Percentiles rank a stretch among this genome's conserved stretches.
These are phyloP conservation scores for Paraphoma sp. DNA, from an alignment of 2,329 filamentous ascomycete genomes.

Conservation along the genomic window DNA sequence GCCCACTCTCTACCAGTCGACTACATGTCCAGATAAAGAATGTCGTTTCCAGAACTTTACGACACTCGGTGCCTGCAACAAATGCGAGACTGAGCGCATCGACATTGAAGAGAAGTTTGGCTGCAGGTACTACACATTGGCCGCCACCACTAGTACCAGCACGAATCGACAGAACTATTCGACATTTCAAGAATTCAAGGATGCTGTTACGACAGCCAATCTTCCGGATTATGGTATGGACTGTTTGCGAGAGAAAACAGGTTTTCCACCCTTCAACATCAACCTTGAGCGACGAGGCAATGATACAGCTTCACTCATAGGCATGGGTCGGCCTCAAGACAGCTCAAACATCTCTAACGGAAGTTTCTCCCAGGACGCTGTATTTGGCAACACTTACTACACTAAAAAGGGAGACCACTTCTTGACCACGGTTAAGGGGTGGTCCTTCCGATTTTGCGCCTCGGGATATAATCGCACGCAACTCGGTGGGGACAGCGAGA, in stretches of 20 bases:
- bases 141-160: not conserved
- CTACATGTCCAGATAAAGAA: not conserved
- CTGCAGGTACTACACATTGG: not conserved
- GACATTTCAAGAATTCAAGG: not conserved
- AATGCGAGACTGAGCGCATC: not conserved
- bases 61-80: not conserved
- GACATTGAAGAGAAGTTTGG: slow-evolving; percentile 2
- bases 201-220: not conserved
- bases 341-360: not conserved
- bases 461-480: not conserved
- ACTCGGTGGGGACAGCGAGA: not conserved
- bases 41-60: slow-evolving; percentile 1
- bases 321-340: not conserved
- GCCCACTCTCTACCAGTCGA: not conserved
- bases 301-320: not conserved
- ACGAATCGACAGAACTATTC: not conserved
- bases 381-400: not conserved
- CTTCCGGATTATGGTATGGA: not conserved
- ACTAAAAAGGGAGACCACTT: not conserved
- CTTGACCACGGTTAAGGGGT: not conserved
- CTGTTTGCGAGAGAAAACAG: not conserved
- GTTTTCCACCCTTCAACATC: not conserved
- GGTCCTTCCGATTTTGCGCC: not conserved
- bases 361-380: not conserved
- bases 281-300: not conserved